These are phyloP conservation scores for Aspergillus neotritici DNA, from an alignment of 2,329 filamentous ascomycete species.

Conservation along the genomic window DNA sequence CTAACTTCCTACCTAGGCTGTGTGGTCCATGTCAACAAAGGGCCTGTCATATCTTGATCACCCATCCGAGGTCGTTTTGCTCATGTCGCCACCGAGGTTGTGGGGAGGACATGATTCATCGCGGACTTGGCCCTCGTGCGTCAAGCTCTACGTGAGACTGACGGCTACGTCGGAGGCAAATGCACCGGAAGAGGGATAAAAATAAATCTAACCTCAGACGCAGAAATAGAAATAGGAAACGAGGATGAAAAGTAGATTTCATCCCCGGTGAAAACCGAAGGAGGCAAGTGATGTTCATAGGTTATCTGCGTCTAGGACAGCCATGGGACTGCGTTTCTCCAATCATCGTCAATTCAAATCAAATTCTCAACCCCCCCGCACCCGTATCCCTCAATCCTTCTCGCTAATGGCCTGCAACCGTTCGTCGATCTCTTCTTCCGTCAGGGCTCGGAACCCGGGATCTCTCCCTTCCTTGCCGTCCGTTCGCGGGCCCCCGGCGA, in stretches of 20 bases:
- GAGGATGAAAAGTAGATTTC: neutral
- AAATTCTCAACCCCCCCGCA: too few relatives aligned
- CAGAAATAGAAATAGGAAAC: slow-evolving; percentile 1
- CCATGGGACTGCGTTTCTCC: slow-evolving; percentile 2
- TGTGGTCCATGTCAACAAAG: too few relatives aligned
- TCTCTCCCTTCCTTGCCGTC: slow-evolving; percentile 81
- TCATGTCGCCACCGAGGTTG: too few relatives aligned
- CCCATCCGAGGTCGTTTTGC: too few relatives aligned
- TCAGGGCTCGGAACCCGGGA: slow-evolving; percentile 76
- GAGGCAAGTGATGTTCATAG: slow-evolving; percentile 14
- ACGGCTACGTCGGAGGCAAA: too few relatives aligned
- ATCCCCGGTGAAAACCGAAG: neutral
- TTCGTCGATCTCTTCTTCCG: slow-evolving; percentile 97
- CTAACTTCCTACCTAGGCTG: too few relatives aligned
- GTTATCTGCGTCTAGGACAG: slow-evolving; percentile 19
- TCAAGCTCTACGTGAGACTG: too few relatives aligned
- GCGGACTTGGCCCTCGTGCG: too few relatives aligned
- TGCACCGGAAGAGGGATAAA: too few relatives aligned
- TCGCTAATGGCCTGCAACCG: slow-evolving; percentile 95
- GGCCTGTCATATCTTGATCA: too few relatives aligned
- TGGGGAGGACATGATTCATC: too few relatives aligned
- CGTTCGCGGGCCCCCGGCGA: slow-evolving; percentile 78
- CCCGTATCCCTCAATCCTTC: slow-evolving; percentile 67
- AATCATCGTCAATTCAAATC: too few relatives aligned
- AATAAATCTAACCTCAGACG: neutral